Percentiles rank a stretch among this genome's conserved stretches.
Evolutionary conservation across 2,329 filamentous ascomycete genomes (phyloP).

Genomic region (Alternaria brassicicola): DNA sequence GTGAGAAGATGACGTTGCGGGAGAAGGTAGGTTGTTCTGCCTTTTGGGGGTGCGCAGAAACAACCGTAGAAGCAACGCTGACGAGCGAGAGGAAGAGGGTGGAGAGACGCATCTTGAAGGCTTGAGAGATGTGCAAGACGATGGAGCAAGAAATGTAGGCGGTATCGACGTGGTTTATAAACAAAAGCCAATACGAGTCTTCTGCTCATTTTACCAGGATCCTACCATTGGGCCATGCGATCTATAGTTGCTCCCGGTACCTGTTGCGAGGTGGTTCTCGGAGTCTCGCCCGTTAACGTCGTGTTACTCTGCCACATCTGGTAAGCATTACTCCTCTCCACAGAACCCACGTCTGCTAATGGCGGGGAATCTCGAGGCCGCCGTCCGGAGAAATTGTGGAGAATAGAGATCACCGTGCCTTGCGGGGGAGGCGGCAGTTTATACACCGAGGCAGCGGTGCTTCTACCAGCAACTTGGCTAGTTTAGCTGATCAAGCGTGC

Average conservation of each 20-base stretch:
- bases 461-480: neutral
- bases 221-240: neutral
- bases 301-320: conserved; percentile 1
- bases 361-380: conserved; percentile 17
- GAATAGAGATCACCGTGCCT: conserved; percentile 6
- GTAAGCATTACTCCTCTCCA: neutral
- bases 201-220: neutral
- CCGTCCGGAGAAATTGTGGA: conserved; percentile 15
- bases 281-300: conserved; percentile 9
- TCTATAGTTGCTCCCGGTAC: neutral
- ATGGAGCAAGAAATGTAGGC: neutral
- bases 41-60: conserved; percentile 34
- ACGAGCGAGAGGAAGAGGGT: conserved; percentile 32
- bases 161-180: conserved; percentile 8
- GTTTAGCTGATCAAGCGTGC: conserved; percentile 3
- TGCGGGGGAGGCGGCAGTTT: conserved; percentile 19
- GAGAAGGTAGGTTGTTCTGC: conserved; percentile 35
- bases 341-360: conserved; percentile 4
- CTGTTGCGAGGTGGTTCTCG: conserved; percentile 5
- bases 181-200: conserved; percentile 6
- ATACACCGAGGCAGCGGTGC: conserved; percentile 9
- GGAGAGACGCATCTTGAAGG: conserved; percentile 40
- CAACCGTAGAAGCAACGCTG: conserved; percentile 15
- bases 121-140: conserved; percentile 12
- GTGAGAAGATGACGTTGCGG: conserved; percentile 51